Conservation (phyloP, 106 monocot genomes). For the Chionographis japonica region DNA sequence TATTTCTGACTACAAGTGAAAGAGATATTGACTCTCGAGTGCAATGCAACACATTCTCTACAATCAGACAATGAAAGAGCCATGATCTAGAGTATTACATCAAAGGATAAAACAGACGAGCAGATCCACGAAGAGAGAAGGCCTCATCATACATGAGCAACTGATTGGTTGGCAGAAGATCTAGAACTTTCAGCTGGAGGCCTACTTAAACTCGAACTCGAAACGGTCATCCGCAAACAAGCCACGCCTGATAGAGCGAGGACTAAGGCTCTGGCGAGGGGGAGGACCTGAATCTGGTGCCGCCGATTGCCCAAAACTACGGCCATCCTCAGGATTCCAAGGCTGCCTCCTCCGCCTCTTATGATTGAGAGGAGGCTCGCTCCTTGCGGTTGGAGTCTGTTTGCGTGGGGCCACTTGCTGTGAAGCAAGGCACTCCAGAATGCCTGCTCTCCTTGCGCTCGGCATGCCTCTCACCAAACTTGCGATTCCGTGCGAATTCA, state of each 20-base stretch:
- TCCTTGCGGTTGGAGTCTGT: background rate
- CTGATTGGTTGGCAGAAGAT: no score
- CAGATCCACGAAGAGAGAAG: no score
- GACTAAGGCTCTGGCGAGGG: background rate
- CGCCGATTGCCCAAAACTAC: background rate
- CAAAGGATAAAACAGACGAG: no score
- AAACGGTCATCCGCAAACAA: conserved; percentile 7
- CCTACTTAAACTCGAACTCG: no score
- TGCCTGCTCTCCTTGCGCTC: conserved; percentile 15
- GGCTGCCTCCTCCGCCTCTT: background rate
- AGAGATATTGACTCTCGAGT: no score
- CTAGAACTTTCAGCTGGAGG: no score
- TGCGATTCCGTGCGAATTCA: background rate
- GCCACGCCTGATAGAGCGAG: conserved; percentile 4
- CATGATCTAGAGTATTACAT: no score
- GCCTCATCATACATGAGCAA: no score
- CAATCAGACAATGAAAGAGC: no score
- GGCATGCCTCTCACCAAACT: conserved; percentile 24
- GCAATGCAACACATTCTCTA: no score
- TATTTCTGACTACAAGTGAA: no score
- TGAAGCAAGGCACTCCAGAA: conserved; percentile 16
- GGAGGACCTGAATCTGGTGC: background rate
- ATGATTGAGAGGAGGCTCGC: background rate
- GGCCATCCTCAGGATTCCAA: background rate
- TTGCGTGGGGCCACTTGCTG: background rate